phyloP scores from a whole-genome alignment of 352 stramenopile species.

The Thalassiosira pacifica region DNA sequence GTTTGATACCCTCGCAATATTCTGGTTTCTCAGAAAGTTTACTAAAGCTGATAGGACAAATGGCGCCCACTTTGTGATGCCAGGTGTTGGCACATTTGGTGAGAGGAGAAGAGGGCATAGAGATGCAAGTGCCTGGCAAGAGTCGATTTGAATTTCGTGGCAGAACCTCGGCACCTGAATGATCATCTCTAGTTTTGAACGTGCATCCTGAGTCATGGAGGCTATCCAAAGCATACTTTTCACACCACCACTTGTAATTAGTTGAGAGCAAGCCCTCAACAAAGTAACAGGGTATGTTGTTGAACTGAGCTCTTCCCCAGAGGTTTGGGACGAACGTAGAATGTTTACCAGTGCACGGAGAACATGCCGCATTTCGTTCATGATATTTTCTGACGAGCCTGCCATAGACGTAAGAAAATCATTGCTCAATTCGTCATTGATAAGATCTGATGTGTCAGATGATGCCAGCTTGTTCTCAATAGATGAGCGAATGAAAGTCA shows the following conservation, averaged over 20 bases:
- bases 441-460: conserved; percentile 30
- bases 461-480: conserved; percentile 12
- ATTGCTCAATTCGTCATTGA: conserved; percentile 31
- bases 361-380: conserved; percentile 37
- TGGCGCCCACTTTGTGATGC: conserved; percentile 58
- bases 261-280: conserved; percentile 29
- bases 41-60: conserved; percentile 65
- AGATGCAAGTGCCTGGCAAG: conserved; percentile 54
- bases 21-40: conserved; percentile 55
- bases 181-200: conserved; percentile 36
- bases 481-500: conserved; percentile 22
- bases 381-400: conserved; percentile 17
- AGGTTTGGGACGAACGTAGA: conserved; percentile 9
- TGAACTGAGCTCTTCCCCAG: not conserved
- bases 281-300: not conserved
- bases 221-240: conserved; percentile 70
- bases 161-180: conserved; percentile 7
- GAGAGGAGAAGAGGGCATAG: conserved; percentile 73
- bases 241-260: conserved; percentile 64
- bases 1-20: not conserved
- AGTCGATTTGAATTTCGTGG: conserved; percentile 63
- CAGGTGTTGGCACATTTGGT: conserved; percentile 29
- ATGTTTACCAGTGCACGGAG: conserved; percentile 43
- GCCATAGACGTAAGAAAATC: conserved; percentile 12
- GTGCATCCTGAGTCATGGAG: conserved; percentile 42